phyloP scores from a whole-genome alignment of 192 early-diverging fungal genomes.

The Coemansia sp. region DNA sequence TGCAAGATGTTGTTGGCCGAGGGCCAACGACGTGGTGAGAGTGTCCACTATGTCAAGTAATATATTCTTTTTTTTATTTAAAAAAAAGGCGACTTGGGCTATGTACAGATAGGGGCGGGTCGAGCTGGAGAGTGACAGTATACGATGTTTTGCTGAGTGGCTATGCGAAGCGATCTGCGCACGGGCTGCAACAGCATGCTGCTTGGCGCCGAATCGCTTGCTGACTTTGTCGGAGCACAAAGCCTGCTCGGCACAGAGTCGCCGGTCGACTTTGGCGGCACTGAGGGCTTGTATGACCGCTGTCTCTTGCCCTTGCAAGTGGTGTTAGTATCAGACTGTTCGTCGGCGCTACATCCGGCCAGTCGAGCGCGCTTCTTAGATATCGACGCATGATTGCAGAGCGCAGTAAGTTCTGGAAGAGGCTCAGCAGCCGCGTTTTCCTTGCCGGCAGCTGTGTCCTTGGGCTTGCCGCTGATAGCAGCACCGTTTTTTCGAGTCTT shows the following conservation, averaged over 20 bases:
- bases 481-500: constrained; percentile 18
- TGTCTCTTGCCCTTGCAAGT: not conserved
- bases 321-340: not conserved
- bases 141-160: constrained; percentile 11
- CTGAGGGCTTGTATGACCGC: not conserved
- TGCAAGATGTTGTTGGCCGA: no score
- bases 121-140: not conserved
- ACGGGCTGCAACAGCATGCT: not conserved
- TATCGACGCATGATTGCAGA: not conserved
- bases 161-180: constrained; percentile 36
- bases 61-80: not conserved
- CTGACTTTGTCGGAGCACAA: no score
- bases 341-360: not conserved
- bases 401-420: not conserved
- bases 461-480: constrained; percentile 2
- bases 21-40: no score
- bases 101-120: constrained; percentile 24
- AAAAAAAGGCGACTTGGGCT: not conserved
- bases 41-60: no score
- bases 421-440: not conserved
- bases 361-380: constrained; percentile 3
- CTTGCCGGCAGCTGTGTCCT: not conserved
- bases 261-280: no score
- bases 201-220: no score
- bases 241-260: no score